Percentiles rank a stretch among this genome's conserved stretches.
These are phyloP conservation scores for Graphilbum sp. DNA, from an alignment of 2,329 filamentous ascomycete species.

Conservation along the genomic window DNA sequence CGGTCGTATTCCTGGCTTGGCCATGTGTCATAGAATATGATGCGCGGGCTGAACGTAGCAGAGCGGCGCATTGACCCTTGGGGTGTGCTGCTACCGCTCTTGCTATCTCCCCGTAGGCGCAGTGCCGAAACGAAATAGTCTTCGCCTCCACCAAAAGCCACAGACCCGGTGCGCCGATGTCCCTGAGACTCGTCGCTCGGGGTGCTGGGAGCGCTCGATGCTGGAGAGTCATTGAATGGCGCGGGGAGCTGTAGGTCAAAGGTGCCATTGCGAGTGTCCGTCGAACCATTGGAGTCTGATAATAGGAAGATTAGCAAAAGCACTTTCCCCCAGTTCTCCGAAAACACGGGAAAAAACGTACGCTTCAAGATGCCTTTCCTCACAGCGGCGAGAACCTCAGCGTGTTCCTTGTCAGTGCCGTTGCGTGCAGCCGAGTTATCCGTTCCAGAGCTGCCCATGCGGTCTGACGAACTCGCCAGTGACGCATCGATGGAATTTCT, in stretches of 20 bases:
- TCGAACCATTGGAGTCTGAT: conserved; percentile 45
- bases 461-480: conserved; percentile 30
- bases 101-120: conserved; percentile 57
- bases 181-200: conserved; percentile 60
- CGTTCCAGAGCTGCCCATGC: conserved; percentile 37
- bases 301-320: too few relatives aligned
- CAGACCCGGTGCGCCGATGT: conserved; percentile 50
- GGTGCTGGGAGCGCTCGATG: conserved; percentile 75
- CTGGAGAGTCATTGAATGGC: conserved; percentile 58
- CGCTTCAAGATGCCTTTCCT: conserved; percentile 94
- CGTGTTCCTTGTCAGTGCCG: conserved; percentile 84
- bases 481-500: conserved; percentile 61
- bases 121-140: conserved; percentile 80
- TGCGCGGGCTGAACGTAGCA: conserved; percentile 74
- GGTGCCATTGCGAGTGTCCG: conserved; percentile 34
- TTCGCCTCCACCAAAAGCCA: conserved; percentile 61
- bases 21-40: conserved; percentile 95
- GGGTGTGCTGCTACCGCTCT: conserved; percentile 68
- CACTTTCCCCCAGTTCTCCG: too few relatives aligned
- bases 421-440: conserved; percentile 52
- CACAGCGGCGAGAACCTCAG: conserved; percentile 80
- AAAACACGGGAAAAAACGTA: conserved; percentile 26
- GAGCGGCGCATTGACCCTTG: conserved; percentile 45
- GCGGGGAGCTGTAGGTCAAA: conserved; percentile 46
- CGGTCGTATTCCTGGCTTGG: conserved; percentile 91